These are phyloP conservation scores for Tetrahymena elliotti DNA, from an alignment of 73 alveolate species.

Conservation along the genomic window DNA sequence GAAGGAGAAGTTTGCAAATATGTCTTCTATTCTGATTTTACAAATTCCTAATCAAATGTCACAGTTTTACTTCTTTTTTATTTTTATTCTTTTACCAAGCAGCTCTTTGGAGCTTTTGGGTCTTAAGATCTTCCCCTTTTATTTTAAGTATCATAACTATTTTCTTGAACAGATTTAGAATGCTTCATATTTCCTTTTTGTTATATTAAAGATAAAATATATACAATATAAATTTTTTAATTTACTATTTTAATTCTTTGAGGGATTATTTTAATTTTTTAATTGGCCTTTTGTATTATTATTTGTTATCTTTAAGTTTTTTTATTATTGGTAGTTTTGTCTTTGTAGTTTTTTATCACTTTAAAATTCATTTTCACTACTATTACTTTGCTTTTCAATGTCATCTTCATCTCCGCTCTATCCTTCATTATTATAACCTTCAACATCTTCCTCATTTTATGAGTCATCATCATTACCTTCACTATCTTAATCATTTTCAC, in stretches of 20 bases:
- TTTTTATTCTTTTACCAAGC: background rate
- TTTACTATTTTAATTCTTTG: background rate
- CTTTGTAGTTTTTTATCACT: background rate
- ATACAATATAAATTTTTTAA: background rate
- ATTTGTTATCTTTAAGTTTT: no score
- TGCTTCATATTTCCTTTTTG: background rate
- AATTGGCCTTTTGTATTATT: background rate
- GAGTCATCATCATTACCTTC: background rate
- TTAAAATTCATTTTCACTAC: background rate
- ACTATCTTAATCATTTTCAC: background rate
- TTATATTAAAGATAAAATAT: background rate
- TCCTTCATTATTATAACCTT: background rate
- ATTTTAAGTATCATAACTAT: background rate
- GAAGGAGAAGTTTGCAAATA: background rate
- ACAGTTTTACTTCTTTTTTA: background rate
- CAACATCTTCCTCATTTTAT: background rate
- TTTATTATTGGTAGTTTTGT: background rate
- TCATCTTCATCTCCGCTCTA: background rate
- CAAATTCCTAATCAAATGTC: background rate
- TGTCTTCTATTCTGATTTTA: background rate
- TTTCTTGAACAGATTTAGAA: background rate
- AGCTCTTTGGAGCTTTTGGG: background rate
- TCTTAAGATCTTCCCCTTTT: background rate
- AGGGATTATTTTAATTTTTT: background rate
- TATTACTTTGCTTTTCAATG: background rate